Conservation (phyloP, 225 moss, liverwort and hornwort species). For the Polytrichum formosum region DNA sequence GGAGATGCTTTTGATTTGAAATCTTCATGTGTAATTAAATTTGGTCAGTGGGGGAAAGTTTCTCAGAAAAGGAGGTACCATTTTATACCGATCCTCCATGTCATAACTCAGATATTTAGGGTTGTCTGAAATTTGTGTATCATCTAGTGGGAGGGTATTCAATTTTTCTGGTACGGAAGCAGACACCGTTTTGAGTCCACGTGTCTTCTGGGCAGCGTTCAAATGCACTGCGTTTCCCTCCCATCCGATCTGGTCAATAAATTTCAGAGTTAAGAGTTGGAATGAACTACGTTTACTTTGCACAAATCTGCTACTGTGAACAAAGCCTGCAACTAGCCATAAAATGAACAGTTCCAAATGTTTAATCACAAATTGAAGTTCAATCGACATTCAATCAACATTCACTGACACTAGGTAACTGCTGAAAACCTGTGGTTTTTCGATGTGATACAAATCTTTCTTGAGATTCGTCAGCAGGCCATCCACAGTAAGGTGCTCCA, state of each 20-base stretch:
- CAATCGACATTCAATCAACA: no score
- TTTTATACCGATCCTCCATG: constrained; percentile 8
- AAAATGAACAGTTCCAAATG: no score
- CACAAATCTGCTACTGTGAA: no score
- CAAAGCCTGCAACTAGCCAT: no score
- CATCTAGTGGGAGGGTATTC: background rate
- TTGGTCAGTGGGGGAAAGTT: no score
- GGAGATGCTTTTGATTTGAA: no score
- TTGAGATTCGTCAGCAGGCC: constrained; percentile 11
- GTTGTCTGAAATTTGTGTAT: background rate
- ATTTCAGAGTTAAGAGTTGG: no score
- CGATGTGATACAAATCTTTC: constrained; percentile 20
- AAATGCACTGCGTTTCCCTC: background rate
- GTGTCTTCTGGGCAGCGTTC: background rate
- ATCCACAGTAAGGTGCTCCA: constrained; percentile 11
- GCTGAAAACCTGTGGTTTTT: constrained; percentile 17
- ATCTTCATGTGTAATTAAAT: no score
- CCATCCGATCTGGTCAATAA: background rate
- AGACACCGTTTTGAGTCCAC: background rate
- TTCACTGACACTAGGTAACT: no score
- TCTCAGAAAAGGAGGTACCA: constrained; percentile 8
- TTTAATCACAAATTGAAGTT: no score
- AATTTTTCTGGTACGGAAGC: background rate
- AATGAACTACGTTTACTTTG: no score
- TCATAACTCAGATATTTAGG: background rate